These are phyloP conservation scores for Colletotrichum sp. DNA, from an alignment of 2,329 filamentous ascomycete species.

Conservation along the genomic window DNA sequence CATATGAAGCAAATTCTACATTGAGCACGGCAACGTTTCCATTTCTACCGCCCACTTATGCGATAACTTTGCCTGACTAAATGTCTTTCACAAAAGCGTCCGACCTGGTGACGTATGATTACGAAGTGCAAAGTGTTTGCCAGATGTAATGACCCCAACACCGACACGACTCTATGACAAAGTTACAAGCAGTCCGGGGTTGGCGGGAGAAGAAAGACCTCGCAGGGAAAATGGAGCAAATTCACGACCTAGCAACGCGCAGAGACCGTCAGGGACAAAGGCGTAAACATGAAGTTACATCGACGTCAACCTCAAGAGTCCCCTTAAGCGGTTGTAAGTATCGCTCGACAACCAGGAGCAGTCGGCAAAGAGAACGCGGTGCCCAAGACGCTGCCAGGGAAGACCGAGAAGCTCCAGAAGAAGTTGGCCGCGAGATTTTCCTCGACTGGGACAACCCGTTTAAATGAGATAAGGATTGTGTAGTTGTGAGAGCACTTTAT, in stretches of 20 bases:
- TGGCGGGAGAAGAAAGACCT: background rate
- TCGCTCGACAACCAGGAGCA: rapidly evolving
- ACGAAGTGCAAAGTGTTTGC: rapidly evolving
- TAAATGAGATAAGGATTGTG: too few species aligned
- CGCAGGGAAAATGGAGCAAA: rapidly evolving
- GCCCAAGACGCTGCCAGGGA: background rate
- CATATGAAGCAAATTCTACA: rapidly evolving
- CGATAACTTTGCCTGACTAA: rapidly evolving
- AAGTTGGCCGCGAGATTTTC: rapidly evolving
- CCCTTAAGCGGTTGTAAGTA: rapidly evolving
- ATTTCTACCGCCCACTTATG: background rate
- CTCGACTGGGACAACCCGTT: too few species aligned
- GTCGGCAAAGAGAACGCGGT: background rate
- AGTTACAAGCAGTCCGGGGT: rapidly evolving
- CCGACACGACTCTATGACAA: background rate
- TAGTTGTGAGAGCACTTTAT: too few species aligned
- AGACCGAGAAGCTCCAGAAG: background rate
- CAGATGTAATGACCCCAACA: background rate
- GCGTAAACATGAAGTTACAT: background rate
- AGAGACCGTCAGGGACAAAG: background rate
- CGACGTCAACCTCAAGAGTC: background rate
- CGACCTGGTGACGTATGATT: rapidly evolving
- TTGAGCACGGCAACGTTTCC: rapidly evolving
- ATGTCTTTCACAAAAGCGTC: background rate
- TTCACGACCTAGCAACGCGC: background rate